phyloP scores from a whole-genome alignment of 1,139 yeast genomes.

The Taphrina confusa region DNA sequence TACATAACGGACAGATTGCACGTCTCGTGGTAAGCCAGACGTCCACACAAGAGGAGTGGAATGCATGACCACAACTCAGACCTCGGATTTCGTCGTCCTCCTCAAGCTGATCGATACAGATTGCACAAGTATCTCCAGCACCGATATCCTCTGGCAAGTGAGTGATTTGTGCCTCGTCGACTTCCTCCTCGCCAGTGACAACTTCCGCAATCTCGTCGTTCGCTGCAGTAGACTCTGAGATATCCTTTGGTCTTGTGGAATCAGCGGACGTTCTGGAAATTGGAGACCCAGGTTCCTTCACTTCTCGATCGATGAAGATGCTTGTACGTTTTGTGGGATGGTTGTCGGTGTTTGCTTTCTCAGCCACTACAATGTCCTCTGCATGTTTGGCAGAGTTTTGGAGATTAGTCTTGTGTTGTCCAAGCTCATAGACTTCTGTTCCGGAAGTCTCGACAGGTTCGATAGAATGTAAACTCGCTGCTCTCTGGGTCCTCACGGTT shows the following conservation, averaged over 20 bases:
- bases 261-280: neutral
- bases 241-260: neutral
- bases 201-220: neutral
- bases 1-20: conserved; percentile 85
- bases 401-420: neutral
- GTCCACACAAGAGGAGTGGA: conserved; percentile 75
- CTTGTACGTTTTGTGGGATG: neutral
- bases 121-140: conserved; percentile 71
- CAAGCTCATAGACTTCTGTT: conserved; percentile 13
- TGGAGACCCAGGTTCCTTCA: neutral
- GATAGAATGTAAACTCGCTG: neutral
- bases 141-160: conserved; percentile 23
- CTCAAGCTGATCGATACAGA: conserved; percentile 69
- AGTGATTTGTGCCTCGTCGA: conserved; percentile 13
- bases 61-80: conserved; percentile 78
- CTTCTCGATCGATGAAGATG: neutral
- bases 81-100: conserved; percentile 69
- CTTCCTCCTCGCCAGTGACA: conserved; percentile 1
- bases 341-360: neutral
- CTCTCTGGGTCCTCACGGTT: neutral
- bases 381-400: neutral
- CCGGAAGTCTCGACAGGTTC: neutral
- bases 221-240: neutral
- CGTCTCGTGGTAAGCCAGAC: conserved; percentile 77
- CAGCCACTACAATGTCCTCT: conserved; percentile 3